phyloP scores from a whole-genome alignment of 2,329 filamentous ascomycete species.

The Mariannaea sp. region DNA sequence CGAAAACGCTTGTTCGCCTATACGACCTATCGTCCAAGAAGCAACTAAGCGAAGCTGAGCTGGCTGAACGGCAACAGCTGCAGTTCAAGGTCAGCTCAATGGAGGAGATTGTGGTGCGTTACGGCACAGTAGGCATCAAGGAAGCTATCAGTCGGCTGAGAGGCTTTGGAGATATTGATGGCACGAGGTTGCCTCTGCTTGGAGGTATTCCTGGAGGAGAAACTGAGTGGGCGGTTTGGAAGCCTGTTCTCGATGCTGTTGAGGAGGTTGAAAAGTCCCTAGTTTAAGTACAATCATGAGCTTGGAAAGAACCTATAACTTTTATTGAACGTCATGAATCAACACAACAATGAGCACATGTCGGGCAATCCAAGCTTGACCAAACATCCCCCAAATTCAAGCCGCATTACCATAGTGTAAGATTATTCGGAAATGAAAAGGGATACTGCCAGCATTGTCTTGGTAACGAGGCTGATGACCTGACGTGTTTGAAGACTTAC shows the following conservation, averaged over 20 bases:
- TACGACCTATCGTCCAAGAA: conserved; percentile 51
- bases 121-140: conserved; percentile 68
- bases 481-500: background rate
- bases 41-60: conserved; percentile 45
- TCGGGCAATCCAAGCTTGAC: too few relatives aligned
- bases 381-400: too few relatives aligned
- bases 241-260: conserved; percentile 48
- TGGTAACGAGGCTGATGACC: background rate
- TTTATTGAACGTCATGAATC: background rate
- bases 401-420: background rate
- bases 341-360: too few relatives aligned
- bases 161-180: conserved; percentile 62
- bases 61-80: conserved; percentile 57
- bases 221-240: conserved; percentile 61
- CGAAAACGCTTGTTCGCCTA: conserved; percentile 62
- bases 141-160: conserved; percentile 65
- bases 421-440: background rate
- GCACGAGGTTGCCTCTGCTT: conserved; percentile 61
- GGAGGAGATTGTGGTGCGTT: conserved; percentile 65
- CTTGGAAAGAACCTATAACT: background rate
- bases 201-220: conserved; percentile 63
- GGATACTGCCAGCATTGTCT: background rate
- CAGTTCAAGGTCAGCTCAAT: conserved; percentile 66
- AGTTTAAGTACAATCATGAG: conserved; percentile 5
- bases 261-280: conserved; percentile 48